Evolutionary conservation across 352 stramenopile species (phyloP), one percentile per base, ranked within the genome.

Genomic region (Blastocystis sp.): DNA sequence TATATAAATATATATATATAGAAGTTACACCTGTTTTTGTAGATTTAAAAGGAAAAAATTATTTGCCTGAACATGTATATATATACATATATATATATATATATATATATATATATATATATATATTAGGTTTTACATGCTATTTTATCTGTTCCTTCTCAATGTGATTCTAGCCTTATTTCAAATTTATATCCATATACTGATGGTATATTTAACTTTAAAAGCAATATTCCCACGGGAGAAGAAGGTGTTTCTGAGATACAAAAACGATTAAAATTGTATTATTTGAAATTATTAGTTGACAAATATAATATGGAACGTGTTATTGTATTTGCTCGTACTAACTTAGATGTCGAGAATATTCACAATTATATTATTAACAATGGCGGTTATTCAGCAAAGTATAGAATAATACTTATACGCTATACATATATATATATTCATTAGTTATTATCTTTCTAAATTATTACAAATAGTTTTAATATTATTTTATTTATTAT

Each of bases 341-440:
- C 74, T 18, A 80, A 80, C 55, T 55, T 80, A 19, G 74, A 80
- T 58, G 78, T 71, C 57, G 56, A 76, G 46, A 58, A 75, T 36
- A 34, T 80, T 13, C 64, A 79, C 46, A 9, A 58, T 1, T 80
- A 72, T 59, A 58, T 80, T 2, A 68, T 57, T 3, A 42, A 49
- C 28, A 46, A 21, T 19, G 66, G 58, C n/a, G n/a, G n/a, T n/a
- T n/a, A n/a, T n/a, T n/a, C n/a, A n/a, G n/a, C n/a, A n/a, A n/a
- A n/a, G n/a, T n/a, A n/a, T n/a, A n/a, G n/a, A n/a, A n/a, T n/a
- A n/a, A n/a, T n/a, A n/a, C n/a, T n/a, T n/a, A n/a, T n/a, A n/a
- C n/a, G n/a, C n/a, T n/a, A n/a, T n/a, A n/a, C n/a, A n/a, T n/a
- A n/a, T n/a, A n/a, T n/a, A n/a, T n/a, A n/a, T n/a, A n/a, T n/a